Evolutionary conservation across 23 red algal species (phyloP).

Genomic region (Gracilaria domingensis): DNA sequence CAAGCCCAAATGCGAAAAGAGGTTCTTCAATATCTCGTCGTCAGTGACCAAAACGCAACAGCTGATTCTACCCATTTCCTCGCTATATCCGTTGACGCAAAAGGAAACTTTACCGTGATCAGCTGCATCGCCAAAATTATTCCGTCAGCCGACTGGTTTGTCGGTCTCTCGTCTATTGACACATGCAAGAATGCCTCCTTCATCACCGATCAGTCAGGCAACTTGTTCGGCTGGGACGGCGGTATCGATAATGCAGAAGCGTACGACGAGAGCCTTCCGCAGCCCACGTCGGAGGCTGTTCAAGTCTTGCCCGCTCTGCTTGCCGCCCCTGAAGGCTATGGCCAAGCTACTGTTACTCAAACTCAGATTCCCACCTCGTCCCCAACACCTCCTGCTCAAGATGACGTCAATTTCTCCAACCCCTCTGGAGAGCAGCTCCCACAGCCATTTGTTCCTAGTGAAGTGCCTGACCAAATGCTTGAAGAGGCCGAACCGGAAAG

Average conservation of each 20-base stretch:
- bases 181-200: constrained; percentile 23
- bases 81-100: not conserved
- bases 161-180: constrained; percentile 25
- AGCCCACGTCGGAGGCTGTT: not conserved
- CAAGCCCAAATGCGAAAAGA: not conserved
- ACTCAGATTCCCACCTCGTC: not conserved
- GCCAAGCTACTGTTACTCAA: not conserved
- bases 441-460: not conserved
- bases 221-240: constrained; percentile 21
- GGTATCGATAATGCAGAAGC: constrained; percentile 30
- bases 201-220: not conserved
- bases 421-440: not conserved
- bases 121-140: constrained; percentile 42
- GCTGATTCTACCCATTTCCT: not conserved
- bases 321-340: constrained; percentile 2
- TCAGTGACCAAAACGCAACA: constrained; percentile 10
- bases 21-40: constrained; percentile 12
- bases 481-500: not conserved
- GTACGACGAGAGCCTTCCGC: constrained; percentile 15
- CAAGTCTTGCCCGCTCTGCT: not conserved
- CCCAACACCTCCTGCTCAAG: not conserved
- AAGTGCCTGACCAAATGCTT: too few species aligned
- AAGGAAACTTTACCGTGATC: constrained; percentile 23
- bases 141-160: constrained; percentile 52
- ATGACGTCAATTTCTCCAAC: not conserved